Evolutionary conservation across 129 eudicot species (phyloP), one percentile per base, ranked within the genome.

Genomic region (Dittrichia graveolens): DNA sequence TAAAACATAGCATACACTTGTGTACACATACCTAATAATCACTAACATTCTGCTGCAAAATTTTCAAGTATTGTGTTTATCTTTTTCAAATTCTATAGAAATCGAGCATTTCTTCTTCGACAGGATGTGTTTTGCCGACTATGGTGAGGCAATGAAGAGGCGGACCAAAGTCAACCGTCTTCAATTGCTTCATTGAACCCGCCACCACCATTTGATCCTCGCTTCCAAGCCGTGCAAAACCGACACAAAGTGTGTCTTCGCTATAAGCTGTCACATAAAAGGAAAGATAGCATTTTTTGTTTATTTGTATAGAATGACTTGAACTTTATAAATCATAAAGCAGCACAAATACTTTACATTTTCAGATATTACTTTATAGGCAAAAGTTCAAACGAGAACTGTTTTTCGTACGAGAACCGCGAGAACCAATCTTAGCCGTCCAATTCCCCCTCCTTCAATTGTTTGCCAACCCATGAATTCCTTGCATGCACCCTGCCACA

Each of bases 61-160:
- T 12, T 34, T 13, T 47, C 34, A 38, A 46, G 75, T 39, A 40
- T n/a, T 38, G 59, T 44, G 18, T 71, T n/a, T 8, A 5, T 34
- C 39, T 43, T 12, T 15, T 50, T 79, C 79, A 74, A 42, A 6
- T 75, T 70, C 77, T 83, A 65, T 76, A 94, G 43, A 94, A 94
- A 44, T 80, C 89, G 14, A 93, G 87, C 97, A 90, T 88, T 77
- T 94, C 98, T 61, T 94, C 95, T 71, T 94, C 98, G 12, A 90
- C 70, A 0, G 96, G 98, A 76, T 94, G 96, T 46, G 93, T 90
- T 65, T 94, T 79, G 43, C 95, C 98, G 31, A 79, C 95, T 50
- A 94, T 87, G n/a, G 88, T 89, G 42, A 94, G 86, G 75, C 95
- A 94, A 65, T 94, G 98, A 47, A 94, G 82, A 60, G 97, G 97